Conservation (phyloP, 2,329 filamentous ascomycete genomes). For the Penicillium aurantiogriseum region DNA sequence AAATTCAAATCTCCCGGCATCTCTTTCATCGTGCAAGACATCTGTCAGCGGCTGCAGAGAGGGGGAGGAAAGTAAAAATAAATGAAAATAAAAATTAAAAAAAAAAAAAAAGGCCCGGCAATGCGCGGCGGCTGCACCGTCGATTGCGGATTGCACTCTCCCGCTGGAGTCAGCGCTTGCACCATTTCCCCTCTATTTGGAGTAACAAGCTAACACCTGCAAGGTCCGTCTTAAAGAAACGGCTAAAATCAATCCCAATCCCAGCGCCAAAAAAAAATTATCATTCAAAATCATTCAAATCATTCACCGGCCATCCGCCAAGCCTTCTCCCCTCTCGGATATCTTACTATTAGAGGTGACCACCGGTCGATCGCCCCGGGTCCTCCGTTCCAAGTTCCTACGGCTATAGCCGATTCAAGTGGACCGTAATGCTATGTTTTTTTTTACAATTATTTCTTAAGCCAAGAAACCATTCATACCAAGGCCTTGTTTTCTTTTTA, state of each 20-base stretch:
- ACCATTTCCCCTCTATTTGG: slow-evolving; percentile 3
- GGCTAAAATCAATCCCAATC: background rate
- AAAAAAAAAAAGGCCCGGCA: slow-evolving; percentile 7
- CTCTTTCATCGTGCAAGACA: slow-evolving; percentile 12
- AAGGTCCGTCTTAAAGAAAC: slow-evolving; percentile 7
- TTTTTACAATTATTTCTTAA: background rate
- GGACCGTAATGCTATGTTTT: background rate
- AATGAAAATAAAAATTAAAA: background rate
- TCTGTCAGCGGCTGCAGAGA: slow-evolving; percentile 11
- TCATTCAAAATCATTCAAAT: background rate
- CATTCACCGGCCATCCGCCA: slow-evolving; percentile 2
- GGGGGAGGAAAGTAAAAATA: background rate
- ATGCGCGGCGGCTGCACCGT: slow-evolving; percentile 19
- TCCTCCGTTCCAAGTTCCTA: background rate
- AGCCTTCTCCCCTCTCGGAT: slow-evolving; percentile 1
- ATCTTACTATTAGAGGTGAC: background rate
- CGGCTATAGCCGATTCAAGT: slow-evolving; percentile 1
- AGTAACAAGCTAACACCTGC: slow-evolving; percentile 1
- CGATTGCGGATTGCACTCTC: slow-evolving; percentile 16
- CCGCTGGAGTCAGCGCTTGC: slow-evolving; percentile 9
- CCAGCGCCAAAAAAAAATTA: background rate
- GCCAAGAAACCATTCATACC: background rate
- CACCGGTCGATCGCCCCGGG: slow-evolving; percentile 1
- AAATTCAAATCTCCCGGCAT: background rate
- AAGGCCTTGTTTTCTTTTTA: background rate